These are phyloP conservation scores for Durotheca rogersii DNA, from an alignment of 495 filamentous ascomycete genomes.

Conservation along the genomic window DNA sequence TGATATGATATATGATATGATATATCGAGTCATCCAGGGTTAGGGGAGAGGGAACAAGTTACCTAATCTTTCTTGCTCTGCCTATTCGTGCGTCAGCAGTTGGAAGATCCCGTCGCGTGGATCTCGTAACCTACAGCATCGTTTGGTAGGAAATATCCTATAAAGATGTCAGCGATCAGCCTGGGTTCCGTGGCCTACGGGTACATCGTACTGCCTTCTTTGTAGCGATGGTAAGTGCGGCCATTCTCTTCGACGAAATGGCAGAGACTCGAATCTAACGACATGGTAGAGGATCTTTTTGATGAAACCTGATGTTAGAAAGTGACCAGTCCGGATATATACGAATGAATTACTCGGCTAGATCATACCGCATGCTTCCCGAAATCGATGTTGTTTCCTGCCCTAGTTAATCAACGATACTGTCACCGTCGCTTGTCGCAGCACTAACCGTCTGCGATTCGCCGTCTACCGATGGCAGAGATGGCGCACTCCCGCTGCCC, in stretches of 20 bases:
- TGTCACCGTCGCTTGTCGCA: neutral
- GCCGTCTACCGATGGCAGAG: slow-evolving; percentile 33
- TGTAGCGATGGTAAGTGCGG: slow-evolving; percentile 41
- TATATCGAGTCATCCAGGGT: no score
- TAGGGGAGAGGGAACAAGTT: slow-evolving; percentile 6
- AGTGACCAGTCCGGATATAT: neutral
- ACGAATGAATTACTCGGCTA: neutral
- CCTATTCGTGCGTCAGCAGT: slow-evolving; percentile 20
- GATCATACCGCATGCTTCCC: slow-evolving; percentile 13
- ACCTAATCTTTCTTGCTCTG: slow-evolving; percentile 50
- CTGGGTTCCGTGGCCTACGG: neutral
- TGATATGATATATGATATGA: no score
- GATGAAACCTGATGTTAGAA: slow-evolving; percentile 1
- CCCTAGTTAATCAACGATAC: neutral
- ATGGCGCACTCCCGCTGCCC: slow-evolving; percentile 32
- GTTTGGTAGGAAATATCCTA: slow-evolving; percentile 45
- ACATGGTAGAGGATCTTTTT: slow-evolving; percentile 36
- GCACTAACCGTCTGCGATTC: slow-evolving; percentile 23
- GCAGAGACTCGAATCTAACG: slow-evolving; percentile 36
- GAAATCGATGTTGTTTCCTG: slow-evolving; percentile 16
- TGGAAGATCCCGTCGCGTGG: neutral
- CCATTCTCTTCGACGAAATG: slow-evolving; percentile 41
- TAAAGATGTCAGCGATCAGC: slow-evolving; percentile 7
- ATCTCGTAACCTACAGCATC: slow-evolving; percentile 32
- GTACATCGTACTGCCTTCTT: slow-evolving; percentile 31